phyloP scores from a whole-genome alignment of 352 stramenopile species.

The Phytophthora macrochlamydospora region DNA sequence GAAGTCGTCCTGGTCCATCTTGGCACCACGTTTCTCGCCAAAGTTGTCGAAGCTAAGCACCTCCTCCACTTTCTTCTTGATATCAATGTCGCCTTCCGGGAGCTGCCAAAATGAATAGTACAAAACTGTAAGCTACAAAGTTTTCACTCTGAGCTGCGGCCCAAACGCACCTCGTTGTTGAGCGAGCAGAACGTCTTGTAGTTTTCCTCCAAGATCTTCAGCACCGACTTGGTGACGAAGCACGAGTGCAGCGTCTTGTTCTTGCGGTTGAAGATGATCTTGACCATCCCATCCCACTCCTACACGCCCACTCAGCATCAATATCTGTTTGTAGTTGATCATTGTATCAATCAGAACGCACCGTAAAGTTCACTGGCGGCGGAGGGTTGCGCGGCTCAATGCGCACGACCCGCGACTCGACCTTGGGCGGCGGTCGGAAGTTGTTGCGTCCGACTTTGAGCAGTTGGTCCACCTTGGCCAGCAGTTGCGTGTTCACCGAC shows the following conservation, averaged over 20 bases:
- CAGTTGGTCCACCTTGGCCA: constrained; percentile 98
- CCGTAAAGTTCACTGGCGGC: constrained; percentile 98
- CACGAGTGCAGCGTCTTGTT: constrained; percentile 98
- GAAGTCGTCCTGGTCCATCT: constrained; percentile 99
- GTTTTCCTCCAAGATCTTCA: constrained; percentile 97
- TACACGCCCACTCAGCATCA: constrained; percentile 14
- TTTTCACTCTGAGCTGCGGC: neutral
- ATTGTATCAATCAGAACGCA: constrained; percentile 23
- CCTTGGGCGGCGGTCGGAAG: constrained; percentile 98
- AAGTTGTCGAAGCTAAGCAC: constrained; percentile 92
- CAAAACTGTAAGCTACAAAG: neutral
- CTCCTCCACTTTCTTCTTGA: constrained; percentile 95
- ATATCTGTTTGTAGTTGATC: no score
- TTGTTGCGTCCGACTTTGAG: constrained; percentile 99
- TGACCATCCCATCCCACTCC: constrained; percentile 99
- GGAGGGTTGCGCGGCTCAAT: constrained; percentile 98
- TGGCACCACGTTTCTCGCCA: constrained; percentile 91
- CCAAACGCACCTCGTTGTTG: constrained; percentile 73
- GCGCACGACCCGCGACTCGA: constrained; percentile 96
- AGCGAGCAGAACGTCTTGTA: constrained; percentile 95
- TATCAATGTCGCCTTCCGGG: constrained; percentile 75
- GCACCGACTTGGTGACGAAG: constrained; percentile 96
- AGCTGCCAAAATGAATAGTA: constrained; percentile 35
- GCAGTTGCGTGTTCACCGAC: constrained; percentile 98
- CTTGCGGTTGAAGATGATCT: constrained; percentile 99